Base-by-base conservation (phyloP, 2,329 filamentous ascomycete species). In the Xylaria sp. region DNA sequence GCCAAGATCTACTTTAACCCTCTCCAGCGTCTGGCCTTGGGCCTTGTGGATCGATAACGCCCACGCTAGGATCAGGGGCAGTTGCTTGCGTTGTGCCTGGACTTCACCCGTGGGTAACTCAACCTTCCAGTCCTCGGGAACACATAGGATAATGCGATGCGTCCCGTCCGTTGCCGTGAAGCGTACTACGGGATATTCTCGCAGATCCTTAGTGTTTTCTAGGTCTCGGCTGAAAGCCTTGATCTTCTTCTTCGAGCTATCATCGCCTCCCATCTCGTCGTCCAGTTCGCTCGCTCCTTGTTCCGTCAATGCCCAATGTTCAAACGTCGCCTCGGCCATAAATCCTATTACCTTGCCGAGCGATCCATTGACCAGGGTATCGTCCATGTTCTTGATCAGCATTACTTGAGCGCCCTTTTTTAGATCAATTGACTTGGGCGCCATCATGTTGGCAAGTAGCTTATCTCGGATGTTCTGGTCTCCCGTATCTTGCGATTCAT, bases 341-440 rank as follows among this genome's bases (percentile, higher is more conserved):
- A 97, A 96, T 5, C 84, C 87, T 12, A 89, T 84, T 4, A 99
- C 90, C 64, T 91, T 94, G 23, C 95, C 95, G 9, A 99, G 83
- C 0, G 94, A 96, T 4, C 95, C 95, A 73, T 99, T 99, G 69
- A 98, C 95, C 0, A 99, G 84, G 0, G 87, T 89, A 40, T 97
- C 92, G 73, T 99, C 95, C 79, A 98, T 89, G 71, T 99, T 99
- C 77, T 99, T 99, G 82, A 99, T 97, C n/a, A 99, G 82, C 95
- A 99, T 99, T 46, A 99, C 96, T 74, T 99, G 96, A 0, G 95
- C 92, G 9, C 93, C 92, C 66, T 95, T 89, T 76, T 97, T 98
- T 31, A 99, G 79, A 35, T 91, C 87, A 19, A 99, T 86, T 0
- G 78, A 74, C 70, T 90, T 89, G 0, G 95, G 94, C 0, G 95